Base-by-base conservation (phyloP, 768 basidiomycete genomes). In the Hirschioporus abietinus region DNA sequence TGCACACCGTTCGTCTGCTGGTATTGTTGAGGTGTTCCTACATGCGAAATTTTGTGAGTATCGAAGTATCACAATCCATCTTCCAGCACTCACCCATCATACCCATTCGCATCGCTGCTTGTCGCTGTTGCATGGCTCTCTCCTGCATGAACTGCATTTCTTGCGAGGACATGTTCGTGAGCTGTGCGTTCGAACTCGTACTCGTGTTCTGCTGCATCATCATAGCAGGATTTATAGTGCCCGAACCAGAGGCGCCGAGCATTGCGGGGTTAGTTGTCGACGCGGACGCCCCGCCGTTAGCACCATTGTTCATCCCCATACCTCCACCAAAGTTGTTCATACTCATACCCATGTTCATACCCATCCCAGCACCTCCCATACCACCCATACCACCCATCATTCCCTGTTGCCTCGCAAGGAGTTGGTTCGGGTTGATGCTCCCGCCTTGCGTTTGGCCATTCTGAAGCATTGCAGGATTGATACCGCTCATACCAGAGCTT, bases 311-410 rank as follows among this genome's bases (percentile, higher is more conserved):
- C 35, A 67, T 71, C 60, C 68, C 69, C 69, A 72, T 70, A 30
- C 30, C 30, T 30, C 30, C 30, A 30, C 30, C 30, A 30, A 30
- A 30, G 30, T 23, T 35, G 8, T 7, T 71, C 35, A 67, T 72
- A 60, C 68, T 68, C 69, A 67, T 63, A n/a, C 72, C 71, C 65
- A 76, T 73, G 64, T 70, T 72, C 71, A 76, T 74, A 18, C 65
- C 64, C 65, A 65, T 65, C 20, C 66, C 66, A 58, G 68, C 68
- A 36, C 70, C 71, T 26, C 64, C 70, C 66, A 72, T 68, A 10
- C 68, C 65, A 27, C 64, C 70, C 66, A 72, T 68, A 10, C 68
- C 65, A 23, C 68, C 73, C 71, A 70, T 71, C 61, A 69, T 68
- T 18, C 72, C 69, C 65, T 69, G 67, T 20, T 52, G 42, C 42